Percentiles rank a stretch among this genome's conserved stretches.
phyloP scores from a whole-genome alignment of 2,329 filamentous ascomycete genomes.

The Cladophialophora immunda region DNA sequence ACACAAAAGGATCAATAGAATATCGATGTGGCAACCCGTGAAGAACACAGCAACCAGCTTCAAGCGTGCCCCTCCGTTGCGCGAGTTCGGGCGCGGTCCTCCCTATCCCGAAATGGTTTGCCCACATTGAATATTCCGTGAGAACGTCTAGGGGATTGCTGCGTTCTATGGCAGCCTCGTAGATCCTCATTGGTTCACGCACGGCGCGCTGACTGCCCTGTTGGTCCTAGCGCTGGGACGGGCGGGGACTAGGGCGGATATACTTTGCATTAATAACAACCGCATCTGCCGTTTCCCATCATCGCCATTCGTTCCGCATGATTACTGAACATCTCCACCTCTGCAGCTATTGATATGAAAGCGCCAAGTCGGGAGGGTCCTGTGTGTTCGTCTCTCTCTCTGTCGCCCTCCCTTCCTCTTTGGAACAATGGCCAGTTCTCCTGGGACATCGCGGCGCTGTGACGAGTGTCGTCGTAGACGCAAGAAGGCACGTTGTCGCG shows the following conservation, averaged over 20 bases:
- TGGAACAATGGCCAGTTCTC: slow-evolving; percentile 11
- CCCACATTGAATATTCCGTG: not conserved
- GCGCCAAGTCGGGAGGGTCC: not conserved
- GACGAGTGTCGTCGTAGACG: slow-evolving; percentile 15
- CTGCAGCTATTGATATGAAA: not conserved
- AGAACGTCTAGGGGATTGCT: not conserved
- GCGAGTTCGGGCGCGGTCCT: too few relatives aligned
- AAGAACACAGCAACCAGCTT: not conserved
- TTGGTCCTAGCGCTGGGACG: slow-evolving; percentile 1
- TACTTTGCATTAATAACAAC: not conserved
- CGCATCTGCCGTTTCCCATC: not conserved
- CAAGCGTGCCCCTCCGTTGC: too few relatives aligned
- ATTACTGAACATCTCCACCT: slow-evolving; percentile 6
- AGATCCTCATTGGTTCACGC: slow-evolving; percentile 1
- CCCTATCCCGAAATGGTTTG: too few relatives aligned
- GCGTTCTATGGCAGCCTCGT: not conserved
- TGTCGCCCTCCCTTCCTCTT: slow-evolving; percentile 8
- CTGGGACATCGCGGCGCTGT: slow-evolving; percentile 13
- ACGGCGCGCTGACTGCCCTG: slow-evolving; percentile 11
- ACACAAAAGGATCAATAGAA: not conserved
- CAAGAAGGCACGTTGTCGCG: not conserved
- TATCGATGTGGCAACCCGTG: not conserved
- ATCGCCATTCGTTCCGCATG: not conserved
- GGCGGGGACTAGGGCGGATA: not conserved
- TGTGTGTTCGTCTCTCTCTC: not conserved